Conservation (phyloP, 176 grass and related monocot genomes). For the Musa itinerans region DNA sequence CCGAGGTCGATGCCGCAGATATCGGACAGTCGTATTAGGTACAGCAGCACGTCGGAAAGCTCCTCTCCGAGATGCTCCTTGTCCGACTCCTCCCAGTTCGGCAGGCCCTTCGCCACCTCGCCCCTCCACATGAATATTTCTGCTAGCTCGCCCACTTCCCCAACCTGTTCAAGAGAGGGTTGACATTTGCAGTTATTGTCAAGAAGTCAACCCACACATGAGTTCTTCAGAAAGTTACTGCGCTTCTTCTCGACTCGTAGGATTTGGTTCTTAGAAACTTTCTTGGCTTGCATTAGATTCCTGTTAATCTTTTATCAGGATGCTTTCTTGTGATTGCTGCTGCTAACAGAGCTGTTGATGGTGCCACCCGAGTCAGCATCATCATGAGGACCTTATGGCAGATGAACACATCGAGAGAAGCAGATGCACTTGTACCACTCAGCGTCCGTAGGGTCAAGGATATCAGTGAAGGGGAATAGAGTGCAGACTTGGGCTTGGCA, state of each 20-base stretch:
- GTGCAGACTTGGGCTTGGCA: neutral
- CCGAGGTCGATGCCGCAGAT: slow-evolving; percentile 6
- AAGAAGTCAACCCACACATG: no score
- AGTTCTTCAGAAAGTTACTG: no score
- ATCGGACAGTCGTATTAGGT: slow-evolving; percentile 5
- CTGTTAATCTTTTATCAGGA: neutral
- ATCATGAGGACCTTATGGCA: neutral
- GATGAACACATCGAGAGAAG: neutral
- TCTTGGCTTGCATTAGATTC: neutral
- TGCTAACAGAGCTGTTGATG: neutral
- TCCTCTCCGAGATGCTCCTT: slow-evolving; percentile 11
- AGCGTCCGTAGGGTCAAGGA: neutral
- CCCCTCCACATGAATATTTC: slow-evolving; percentile 18
- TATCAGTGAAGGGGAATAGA: neutral
- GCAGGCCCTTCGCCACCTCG: slow-evolving; percentile 12
- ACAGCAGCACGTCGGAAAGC: slow-evolving; percentile 15
- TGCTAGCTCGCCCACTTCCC: slow-evolving; percentile 8
- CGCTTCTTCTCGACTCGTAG: no score
- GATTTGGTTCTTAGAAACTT: no score
- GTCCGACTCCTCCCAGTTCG: neutral
- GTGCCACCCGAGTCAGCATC: neutral
- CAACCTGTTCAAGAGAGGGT: slow-evolving; percentile 1
- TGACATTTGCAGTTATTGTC: no score
- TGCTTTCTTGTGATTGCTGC: neutral
- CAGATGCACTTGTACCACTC: neutral